A percentile compares a stretch with the other conserved stretches of the same genome.
Evolutionary conservation across 1,139 yeast genomes (phyloP).

Genomic region (Wickerhamiella infanticola): DNA sequence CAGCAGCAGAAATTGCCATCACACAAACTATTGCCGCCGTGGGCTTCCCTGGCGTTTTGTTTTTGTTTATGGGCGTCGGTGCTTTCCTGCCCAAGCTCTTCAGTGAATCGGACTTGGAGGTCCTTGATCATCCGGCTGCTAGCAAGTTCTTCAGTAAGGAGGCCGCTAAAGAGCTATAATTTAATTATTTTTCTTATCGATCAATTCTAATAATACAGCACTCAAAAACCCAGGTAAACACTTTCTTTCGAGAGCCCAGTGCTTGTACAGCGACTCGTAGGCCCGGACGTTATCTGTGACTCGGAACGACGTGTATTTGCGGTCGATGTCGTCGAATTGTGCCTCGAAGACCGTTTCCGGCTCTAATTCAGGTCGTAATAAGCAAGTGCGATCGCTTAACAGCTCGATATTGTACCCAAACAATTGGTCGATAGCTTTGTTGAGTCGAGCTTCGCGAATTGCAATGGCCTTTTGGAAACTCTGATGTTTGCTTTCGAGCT

Average conservation of each 20-base stretch:
- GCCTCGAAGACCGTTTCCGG: background rate
- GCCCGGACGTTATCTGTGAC: background rate
- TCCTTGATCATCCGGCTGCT: constrained; percentile 63
- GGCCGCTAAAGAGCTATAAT: background rate
- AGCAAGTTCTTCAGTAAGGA: constrained; percentile 29
- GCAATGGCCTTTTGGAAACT: background rate
- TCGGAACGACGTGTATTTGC: background rate
- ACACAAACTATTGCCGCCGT: constrained; percentile 83
- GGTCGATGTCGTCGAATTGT: background rate
- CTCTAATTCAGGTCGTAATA: background rate
- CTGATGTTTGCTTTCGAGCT: background rate
- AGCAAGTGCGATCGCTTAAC: background rate
- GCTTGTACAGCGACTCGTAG: constrained; percentile 3
- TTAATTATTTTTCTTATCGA: constrained; percentile 1
- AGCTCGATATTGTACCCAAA: constrained; percentile 1
- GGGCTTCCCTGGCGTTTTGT: constrained; percentile 79
- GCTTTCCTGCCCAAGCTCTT: constrained; percentile 46
- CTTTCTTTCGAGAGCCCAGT: constrained; percentile 3
- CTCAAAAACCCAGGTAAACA: constrained; percentile 5
- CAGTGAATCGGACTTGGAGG: constrained; percentile 40
- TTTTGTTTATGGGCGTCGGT: constrained; percentile 51
- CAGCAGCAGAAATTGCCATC: constrained; percentile 68
- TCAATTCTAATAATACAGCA: constrained; percentile 3
- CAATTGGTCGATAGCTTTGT: background rate
- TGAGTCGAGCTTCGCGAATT: background rate